Evolutionary conservation across 1,284 basidiomycete species (phyloP).

Genomic region (Ustilago vetiveriae): DNA sequence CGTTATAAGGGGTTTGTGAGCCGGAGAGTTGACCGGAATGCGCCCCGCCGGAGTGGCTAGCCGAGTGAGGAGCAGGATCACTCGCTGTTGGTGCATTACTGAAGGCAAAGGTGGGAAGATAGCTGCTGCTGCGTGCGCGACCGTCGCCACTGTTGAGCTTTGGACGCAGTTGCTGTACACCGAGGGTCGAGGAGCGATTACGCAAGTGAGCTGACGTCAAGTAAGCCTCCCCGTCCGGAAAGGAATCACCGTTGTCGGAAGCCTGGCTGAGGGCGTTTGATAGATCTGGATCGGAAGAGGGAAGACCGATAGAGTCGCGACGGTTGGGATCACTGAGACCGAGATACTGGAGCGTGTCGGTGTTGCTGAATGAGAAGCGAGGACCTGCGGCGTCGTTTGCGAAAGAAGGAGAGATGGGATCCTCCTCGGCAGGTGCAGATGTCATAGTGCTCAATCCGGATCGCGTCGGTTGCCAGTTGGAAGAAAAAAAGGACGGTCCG

Average conservation of each 20-base stretch:
- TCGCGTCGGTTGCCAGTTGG: constrained; percentile 44
- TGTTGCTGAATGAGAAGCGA: constrained; percentile 31
- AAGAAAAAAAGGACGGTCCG: constrained; percentile 56
- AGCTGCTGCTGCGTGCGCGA: constrained; percentile 47
- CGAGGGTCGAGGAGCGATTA: constrained; percentile 38
- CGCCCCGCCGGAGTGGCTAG: constrained; percentile 1
- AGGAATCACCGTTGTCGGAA: constrained; percentile 8
- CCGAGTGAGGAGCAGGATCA: constrained; percentile 12
- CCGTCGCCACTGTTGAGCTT: constrained; percentile 27
- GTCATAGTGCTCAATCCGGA: constrained; percentile 47
- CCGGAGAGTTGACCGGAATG: constrained; percentile 22
- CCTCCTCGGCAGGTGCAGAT: constrained; percentile 22
- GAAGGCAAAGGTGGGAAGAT: constrained; percentile 34
- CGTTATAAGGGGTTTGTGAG: constrained; percentile 27
- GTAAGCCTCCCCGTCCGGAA: constrained; percentile 14
- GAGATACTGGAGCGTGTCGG: constrained; percentile 59
- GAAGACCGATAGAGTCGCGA: not conserved
- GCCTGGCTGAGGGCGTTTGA: not conserved
- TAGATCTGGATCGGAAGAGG: not conserved
- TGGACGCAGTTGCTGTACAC: constrained; percentile 30
- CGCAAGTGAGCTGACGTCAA: constrained; percentile 22
- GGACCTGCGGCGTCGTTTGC: constrained; percentile 6
- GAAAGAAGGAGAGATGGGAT: constrained; percentile 1
- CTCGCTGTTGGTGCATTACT: not conserved
- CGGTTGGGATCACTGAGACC: constrained; percentile 36